A percentile compares a stretch with the other conserved stretches of the same genome.
Evolutionary conservation across 2,329 filamentous ascomycete species (phyloP).

Genomic region (Cytospora leucostoma): DNA sequence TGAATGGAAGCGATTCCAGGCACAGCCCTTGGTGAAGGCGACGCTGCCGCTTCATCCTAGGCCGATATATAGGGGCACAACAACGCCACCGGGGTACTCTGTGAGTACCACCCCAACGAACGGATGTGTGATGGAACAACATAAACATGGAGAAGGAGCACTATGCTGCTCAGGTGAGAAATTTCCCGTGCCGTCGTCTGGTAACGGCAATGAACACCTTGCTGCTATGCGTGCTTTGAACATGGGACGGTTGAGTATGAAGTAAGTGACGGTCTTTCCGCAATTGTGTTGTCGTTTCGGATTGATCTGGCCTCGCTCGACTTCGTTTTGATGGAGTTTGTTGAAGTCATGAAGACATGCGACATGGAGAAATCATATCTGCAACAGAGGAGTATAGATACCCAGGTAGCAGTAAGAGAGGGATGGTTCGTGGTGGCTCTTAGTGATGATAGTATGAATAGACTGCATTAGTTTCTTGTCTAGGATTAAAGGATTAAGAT

Average conservation of each 20-base stretch:
- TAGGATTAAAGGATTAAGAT: conserved; percentile 27
- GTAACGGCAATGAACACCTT: conserved; percentile 19
- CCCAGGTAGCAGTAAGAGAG: background rate
- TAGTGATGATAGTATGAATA: conserved; percentile 23
- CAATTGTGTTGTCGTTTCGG: background rate
- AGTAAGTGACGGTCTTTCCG: background rate
- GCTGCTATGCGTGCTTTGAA: conserved; percentile 29
- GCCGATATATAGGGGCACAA: background rate
- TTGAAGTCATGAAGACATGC: background rate
- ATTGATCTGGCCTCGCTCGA: background rate
- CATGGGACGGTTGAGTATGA: conserved; percentile 20
- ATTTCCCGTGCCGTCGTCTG: conserved; percentile 1
- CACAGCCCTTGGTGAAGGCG: conserved; percentile 9
- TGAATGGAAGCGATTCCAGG: conserved; percentile 66
- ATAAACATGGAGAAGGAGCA: background rate
- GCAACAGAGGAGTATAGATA: background rate
- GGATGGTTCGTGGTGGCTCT: background rate
- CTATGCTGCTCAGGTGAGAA: background rate
- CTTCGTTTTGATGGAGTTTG: background rate
- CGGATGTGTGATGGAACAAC: background rate
- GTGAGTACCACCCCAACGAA: background rate
- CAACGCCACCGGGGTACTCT: background rate
- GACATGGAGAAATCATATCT: background rate
- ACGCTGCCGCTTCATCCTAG: background rate
- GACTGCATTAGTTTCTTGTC: conserved; percentile 23